Percentiles rank a stretch among this genome's conserved stretches.
phyloP scores from a whole-genome alignment of 192 early-diverging fungal genomes.

The Backusella parvicylindrica region DNA sequence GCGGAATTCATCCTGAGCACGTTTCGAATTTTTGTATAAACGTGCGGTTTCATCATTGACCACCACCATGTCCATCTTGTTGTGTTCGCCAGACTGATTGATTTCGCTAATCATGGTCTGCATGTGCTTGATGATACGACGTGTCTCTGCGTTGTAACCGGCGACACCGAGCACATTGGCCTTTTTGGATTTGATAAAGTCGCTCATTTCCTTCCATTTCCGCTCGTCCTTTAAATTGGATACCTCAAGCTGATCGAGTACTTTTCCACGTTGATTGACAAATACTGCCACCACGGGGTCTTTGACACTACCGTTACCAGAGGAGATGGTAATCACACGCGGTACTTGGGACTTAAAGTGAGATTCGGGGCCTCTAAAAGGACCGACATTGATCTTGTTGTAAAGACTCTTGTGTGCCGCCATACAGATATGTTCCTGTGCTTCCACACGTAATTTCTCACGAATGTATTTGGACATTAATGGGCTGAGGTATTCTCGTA shows the following conservation, averaged over 20 bases:
- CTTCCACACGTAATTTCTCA: slow-evolving; percentile 69
- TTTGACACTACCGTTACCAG: slow-evolving; percentile 65
- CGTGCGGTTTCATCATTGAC: slow-evolving; percentile 89
- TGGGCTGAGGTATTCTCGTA: slow-evolving; percentile 67
- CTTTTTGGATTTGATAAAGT: slow-evolving; percentile 53
- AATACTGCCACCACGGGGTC: slow-evolving; percentile 59
- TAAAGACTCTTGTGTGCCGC: slow-evolving; percentile 65
- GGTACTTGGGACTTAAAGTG: slow-evolving; percentile 34
- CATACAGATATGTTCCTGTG: slow-evolving; percentile 66
- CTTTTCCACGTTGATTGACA: slow-evolving; percentile 73
- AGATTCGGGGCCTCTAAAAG: slow-evolving; percentile 48
- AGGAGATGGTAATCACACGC: slow-evolving; percentile 64
- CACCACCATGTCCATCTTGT: slow-evolving; percentile 58
- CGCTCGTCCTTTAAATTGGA: slow-evolving; percentile 50
- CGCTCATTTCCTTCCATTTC: slow-evolving; percentile 47
- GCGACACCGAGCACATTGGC: slow-evolving; percentile 82
- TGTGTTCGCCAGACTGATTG: slow-evolving; percentile 26
- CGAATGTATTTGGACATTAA: slow-evolving; percentile 71
- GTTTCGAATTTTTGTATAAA: slow-evolving; percentile 76
- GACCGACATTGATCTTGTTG: slow-evolving; percentile 63
- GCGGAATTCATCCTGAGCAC: slow-evolving; percentile 67
- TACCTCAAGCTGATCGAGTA: slow-evolving; percentile 61
- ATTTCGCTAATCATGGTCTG: slow-evolving; percentile 51
- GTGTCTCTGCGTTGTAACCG: slow-evolving; percentile 73
- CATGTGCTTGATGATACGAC: slow-evolving; percentile 70